Evolutionary conservation across 208 protist genomes (phyloP).

Genomic region (Wallacemonas collosoma): DNA sequence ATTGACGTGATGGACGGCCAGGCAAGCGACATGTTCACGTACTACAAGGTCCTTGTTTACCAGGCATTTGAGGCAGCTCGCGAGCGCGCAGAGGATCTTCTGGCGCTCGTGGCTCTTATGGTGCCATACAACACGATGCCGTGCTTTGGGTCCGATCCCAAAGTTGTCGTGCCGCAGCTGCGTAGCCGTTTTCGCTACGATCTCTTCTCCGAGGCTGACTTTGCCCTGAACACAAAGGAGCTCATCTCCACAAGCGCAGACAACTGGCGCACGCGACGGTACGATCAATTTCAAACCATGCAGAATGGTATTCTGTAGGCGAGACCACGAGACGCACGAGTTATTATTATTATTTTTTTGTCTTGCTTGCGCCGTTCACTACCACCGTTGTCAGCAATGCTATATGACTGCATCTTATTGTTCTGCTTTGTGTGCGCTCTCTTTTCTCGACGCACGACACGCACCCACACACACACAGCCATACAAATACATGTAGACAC

Average conservation of each 20-base stretch:
- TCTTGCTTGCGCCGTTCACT: conserved; percentile 16
- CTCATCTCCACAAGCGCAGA: conserved; percentile 89
- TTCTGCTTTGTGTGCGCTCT: too few species aligned
- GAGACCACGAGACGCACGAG: not conserved
- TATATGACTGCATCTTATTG: too few species aligned
- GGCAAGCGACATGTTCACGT: conserved; percentile 74
- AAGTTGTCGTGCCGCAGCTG: conserved; percentile 63
- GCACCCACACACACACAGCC: too few species aligned
- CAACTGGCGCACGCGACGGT: conserved; percentile 92
- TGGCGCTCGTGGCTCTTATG: conserved; percentile 87
- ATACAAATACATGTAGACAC: too few species aligned
- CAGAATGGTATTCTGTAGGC: conserved; percentile 91
- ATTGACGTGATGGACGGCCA: conserved; percentile 91
- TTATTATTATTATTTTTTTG: conserved; percentile 18
- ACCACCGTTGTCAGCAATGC: not conserved
- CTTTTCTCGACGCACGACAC: too few species aligned
- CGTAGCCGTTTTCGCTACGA: conserved; percentile 83
- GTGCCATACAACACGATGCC: conserved; percentile 83
- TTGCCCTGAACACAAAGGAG: conserved; percentile 81
- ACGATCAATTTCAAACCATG: conserved; percentile 93
- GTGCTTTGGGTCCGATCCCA: conserved; percentile 83
- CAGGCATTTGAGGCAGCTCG: conserved; percentile 75
- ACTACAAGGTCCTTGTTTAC: conserved; percentile 91
- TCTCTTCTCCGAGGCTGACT: conserved; percentile 79
- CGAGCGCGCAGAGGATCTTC: conserved; percentile 78